phyloP scores from a whole-genome alignment of 164 flowering plant species.

The Pachysandra terminalis region DNA sequence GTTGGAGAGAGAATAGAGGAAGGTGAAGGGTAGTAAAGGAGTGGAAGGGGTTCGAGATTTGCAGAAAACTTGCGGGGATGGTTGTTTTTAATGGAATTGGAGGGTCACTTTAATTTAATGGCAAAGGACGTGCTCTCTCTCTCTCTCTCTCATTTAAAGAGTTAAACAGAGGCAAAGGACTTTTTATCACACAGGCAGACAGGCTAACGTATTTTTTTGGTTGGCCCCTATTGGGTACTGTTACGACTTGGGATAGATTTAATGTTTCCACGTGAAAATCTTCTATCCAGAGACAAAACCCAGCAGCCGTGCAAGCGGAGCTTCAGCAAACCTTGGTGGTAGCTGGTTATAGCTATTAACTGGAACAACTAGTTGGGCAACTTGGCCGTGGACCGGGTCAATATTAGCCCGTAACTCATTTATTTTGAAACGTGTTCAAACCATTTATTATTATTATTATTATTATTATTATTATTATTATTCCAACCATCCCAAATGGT shows the following conservation, averaged over 20 bases:
- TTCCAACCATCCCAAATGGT: no score
- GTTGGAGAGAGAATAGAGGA: conserved; percentile 8
- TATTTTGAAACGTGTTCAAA: no score
- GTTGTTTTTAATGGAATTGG: not conserved
- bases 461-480: no score
- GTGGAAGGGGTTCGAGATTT: conserved; percentile 1
- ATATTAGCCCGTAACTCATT: no score
- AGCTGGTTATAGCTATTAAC: no score
- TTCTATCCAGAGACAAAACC: no score
- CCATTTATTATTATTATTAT: no score
- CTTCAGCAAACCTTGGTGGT: no score
- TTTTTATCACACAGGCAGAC: not conserved
- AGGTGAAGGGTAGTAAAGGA: not conserved
- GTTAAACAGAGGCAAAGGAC: not conserved
- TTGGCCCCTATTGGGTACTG: conserved; percentile 10
- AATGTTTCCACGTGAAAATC: conserved; percentile 39
- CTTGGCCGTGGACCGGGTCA: no score
- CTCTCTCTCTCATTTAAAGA: not conserved
- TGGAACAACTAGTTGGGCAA: no score
- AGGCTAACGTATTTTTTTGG: conserved; percentile 8
- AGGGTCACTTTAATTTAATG: conserved; percentile 12
- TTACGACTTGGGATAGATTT: conserved; percentile 17
- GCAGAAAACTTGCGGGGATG: conserved; percentile 6
- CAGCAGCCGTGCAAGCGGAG: no score
- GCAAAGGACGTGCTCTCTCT: not conserved